These are phyloP conservation scores for Trypanosoma rangeli DNA, from an alignment of 208 protist genomes.

Conservation along the genomic window DNA sequence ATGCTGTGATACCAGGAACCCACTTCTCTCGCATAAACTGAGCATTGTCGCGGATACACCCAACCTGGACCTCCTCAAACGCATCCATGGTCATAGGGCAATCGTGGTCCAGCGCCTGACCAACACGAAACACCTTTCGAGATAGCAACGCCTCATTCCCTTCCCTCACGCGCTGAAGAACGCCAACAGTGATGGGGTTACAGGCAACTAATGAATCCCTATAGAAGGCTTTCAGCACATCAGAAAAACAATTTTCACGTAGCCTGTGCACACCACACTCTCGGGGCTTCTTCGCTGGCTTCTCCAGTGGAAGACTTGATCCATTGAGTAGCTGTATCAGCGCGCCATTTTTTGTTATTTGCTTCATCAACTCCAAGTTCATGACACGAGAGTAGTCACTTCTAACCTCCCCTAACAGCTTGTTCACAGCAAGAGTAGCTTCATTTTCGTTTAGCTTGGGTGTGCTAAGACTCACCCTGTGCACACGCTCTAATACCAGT, in stretches of 20 bases:
- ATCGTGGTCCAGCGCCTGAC: constrained; percentile 39
- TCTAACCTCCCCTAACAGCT: constrained; percentile 75
- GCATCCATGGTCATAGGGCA: constrained; percentile 73
- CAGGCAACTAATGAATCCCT: constrained; percentile 56
- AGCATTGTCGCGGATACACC: constrained; percentile 63
- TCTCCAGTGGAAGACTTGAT: constrained; percentile 33
- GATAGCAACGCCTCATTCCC: constrained; percentile 73
- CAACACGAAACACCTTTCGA: constrained; percentile 74
- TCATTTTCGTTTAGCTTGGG: constrained; percentile 73
- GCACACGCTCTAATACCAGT: constrained; percentile 57
- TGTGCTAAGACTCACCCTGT: constrained; percentile 68
- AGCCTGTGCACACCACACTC: constrained; percentile 51
- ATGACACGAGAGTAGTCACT: constrained; percentile 88
- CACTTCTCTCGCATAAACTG: constrained; percentile 79
- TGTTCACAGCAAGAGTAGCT: constrained; percentile 62
- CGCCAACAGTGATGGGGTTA: constrained; percentile 42
- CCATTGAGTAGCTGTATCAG: constrained; percentile 47
- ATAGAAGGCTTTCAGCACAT: constrained; percentile 50
- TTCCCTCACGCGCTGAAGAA: constrained; percentile 68
- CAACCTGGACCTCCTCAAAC: constrained; percentile 89
- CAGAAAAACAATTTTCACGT: constrained; percentile 42
- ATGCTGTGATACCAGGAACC: constrained; percentile 52
- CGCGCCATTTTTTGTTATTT: constrained; percentile 51
- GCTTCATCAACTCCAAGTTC: constrained; percentile 81
- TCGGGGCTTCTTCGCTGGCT: constrained; percentile 16